These are phyloP conservation scores for Trichaptum fuscoviolaceum DNA, from an alignment of 768 basidiomycete genomes.

Conservation along the genomic window DNA sequence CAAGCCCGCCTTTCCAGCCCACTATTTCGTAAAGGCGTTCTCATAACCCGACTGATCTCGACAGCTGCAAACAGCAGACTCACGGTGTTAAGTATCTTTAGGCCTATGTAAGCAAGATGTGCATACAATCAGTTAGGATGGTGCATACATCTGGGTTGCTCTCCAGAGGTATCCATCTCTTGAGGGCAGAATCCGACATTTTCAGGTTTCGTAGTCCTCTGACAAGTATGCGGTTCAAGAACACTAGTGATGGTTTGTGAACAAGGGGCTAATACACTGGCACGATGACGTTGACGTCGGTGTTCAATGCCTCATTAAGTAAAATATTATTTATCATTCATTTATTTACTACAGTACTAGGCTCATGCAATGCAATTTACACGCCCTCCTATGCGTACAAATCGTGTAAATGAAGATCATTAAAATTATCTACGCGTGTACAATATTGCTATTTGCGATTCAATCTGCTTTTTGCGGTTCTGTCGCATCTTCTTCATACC, in stretches of 20 bases:
- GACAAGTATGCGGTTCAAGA: background rate
- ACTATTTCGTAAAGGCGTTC: conserved; percentile 32
- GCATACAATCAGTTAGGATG: background rate
- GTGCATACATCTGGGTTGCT: conserved; percentile 54
- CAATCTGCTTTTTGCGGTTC: background rate
- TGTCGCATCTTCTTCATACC: conserved; percentile 43
- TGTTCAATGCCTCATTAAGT: too few species aligned
- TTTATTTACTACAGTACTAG: too few species aligned
- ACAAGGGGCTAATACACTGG: too few species aligned
- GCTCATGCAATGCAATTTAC: background rate
- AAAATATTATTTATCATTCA: too few species aligned
- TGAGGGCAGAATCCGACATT: background rate
- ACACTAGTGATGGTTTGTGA: background rate
- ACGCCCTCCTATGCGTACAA: background rate
- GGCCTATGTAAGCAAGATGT: conserved; percentile 4
- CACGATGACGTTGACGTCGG: too few species aligned
- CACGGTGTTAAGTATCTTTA: conserved; percentile 45
- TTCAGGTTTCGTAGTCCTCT: background rate
- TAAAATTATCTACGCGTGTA: background rate
- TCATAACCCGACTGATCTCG: background rate
- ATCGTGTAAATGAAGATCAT: too few species aligned
- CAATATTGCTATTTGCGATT: background rate
- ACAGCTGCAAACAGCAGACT: conserved; percentile 12
- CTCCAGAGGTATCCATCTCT: conserved; percentile 74
- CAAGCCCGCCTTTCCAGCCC: conserved; percentile 68